Evolutionary conservation across 805 yeast species (phyloP).

Genomic region (Saccharomyces jurei): DNA sequence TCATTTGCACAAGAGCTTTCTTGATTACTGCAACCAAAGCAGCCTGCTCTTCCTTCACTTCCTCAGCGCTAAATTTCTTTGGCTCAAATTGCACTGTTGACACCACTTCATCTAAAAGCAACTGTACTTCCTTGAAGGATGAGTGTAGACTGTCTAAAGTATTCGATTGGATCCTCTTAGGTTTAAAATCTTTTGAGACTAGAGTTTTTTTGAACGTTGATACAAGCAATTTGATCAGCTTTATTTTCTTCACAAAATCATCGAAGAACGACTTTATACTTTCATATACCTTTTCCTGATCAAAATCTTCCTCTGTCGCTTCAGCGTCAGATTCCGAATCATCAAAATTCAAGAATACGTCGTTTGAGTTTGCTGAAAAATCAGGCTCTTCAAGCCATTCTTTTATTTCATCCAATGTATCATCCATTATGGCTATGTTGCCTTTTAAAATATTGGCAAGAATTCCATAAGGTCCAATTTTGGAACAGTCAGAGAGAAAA

Average conservation of each 20-base stretch:
- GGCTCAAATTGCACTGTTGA: conserved; percentile 1
- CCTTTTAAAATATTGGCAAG: conserved; percentile 37
- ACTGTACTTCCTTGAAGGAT: conserved; percentile 8
- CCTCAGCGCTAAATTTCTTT: conserved; percentile 7
- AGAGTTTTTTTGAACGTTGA: conserved; percentile 52
- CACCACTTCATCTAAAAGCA: neutral
- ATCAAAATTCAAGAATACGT: conserved; percentile 24
- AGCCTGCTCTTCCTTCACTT: conserved; percentile 18
- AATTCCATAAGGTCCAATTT: conserved; percentile 46
- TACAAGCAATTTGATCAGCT: conserved; percentile 50
- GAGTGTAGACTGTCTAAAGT: conserved; percentile 41
- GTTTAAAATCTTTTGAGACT: conserved; percentile 32
- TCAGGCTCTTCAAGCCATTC: conserved; percentile 64
- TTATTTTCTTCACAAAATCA: conserved; percentile 38
- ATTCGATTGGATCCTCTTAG: conserved; percentile 29
- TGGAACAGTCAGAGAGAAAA: conserved; percentile 33
- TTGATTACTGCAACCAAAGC: conserved; percentile 35
- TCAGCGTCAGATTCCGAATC: conserved; percentile 29
- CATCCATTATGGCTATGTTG: conserved; percentile 40
- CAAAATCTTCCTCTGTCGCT: conserved; percentile 23
- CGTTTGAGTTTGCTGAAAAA: conserved; percentile 31
- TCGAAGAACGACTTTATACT: conserved; percentile 35
- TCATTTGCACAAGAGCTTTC: neutral
- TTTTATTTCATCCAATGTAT: conserved; percentile 57
- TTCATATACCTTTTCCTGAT: conserved; percentile 26